A percentile compares a stretch with the other conserved stretches of the same genome.
Conservation (phyloP, 192 early-diverging fungal genomes). For the Cladochytrium replicatum region DNA sequence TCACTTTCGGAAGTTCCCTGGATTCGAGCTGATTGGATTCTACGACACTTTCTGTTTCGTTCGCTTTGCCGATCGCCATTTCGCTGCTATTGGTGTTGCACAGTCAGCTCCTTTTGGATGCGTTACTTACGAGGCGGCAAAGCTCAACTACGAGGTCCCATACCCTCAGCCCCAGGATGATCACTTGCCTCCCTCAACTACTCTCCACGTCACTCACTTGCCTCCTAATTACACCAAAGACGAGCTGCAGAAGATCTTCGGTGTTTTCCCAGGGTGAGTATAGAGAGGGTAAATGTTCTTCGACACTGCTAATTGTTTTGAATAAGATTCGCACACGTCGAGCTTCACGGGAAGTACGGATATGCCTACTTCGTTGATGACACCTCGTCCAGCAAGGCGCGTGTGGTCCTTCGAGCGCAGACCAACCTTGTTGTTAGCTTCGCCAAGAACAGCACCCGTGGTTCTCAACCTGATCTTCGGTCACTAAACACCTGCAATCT, state of each 20-base stretch:
- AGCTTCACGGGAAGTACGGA: conserved; percentile 26
- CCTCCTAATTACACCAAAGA: conserved; percentile 24
- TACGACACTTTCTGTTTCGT: conserved; percentile 28
- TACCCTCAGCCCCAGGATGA: conserved; percentile 27
- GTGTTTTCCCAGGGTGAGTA: conserved; percentile 16
- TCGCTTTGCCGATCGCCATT: conserved; percentile 8
- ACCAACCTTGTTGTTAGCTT: conserved; percentile 27
- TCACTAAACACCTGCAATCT: no score
- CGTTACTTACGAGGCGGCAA: conserved; percentile 18
- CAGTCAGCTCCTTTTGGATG: conserved; percentile 12
- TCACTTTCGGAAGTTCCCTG: conserved; percentile 18
- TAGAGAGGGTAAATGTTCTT: neutral
- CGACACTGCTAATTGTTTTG: neutral
- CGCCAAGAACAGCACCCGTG: conserved; percentile 16
- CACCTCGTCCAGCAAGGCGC: conserved; percentile 2
- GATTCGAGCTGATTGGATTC: conserved; percentile 25
- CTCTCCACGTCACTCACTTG: conserved; percentile 22
- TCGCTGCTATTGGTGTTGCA: no score
- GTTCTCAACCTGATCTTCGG: conserved; percentile 7
- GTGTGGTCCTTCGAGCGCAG: conserved; percentile 8
- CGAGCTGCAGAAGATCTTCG: conserved; percentile 22
- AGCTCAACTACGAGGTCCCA: conserved; percentile 18
- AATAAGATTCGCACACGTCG: conserved; percentile 14
- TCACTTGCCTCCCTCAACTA: conserved; percentile 4
- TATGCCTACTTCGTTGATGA: conserved; percentile 21